Evolutionary conservation across 2,329 filamentous ascomycete genomes (phyloP).

Genomic region (Claviceps pusilla): DNA sequence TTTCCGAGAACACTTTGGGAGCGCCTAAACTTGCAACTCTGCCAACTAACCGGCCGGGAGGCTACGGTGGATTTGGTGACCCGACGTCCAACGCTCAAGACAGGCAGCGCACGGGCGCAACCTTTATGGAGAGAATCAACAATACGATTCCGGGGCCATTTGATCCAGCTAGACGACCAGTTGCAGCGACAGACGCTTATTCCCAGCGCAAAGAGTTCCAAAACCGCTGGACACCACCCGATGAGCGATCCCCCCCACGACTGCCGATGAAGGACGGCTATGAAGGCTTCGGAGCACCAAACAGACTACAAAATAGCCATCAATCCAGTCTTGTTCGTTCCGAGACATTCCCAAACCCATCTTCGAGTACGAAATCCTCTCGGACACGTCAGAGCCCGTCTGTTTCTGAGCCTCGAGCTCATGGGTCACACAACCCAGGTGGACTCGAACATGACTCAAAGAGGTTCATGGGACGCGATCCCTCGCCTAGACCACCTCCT

Average conservation of each 20-base stretch:
- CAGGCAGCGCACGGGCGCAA: conserved; percentile 12
- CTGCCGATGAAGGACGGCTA: conserved; percentile 38
- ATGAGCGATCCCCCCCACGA: conserved; percentile 16
- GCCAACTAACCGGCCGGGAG: conserved; percentile 22
- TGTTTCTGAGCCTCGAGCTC: conserved; percentile 28
- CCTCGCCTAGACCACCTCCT: conserved; percentile 37
- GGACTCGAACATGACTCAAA: conserved; percentile 13
- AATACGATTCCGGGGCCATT: conserved; percentile 53
- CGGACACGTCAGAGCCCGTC: conserved; percentile 27
- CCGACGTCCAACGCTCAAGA: conserved; percentile 1
- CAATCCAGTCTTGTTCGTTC: conserved; percentile 28
- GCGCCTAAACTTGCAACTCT: not conserved
- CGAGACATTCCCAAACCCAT: conserved; percentile 36
- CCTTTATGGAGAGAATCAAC: conserved; percentile 47
- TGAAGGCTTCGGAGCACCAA: conserved; percentile 40
- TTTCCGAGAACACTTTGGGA: conserved; percentile 1
- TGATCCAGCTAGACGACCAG: conserved; percentile 28
- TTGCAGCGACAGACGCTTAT: conserved; percentile 20
- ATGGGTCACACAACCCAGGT: conserved; percentile 14
- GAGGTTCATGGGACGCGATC: conserved; percentile 33
- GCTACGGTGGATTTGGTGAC: conserved; percentile 31
- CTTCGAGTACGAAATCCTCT: conserved; percentile 22
- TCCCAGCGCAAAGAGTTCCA: conserved; percentile 17
- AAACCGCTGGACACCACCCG: conserved; percentile 7
- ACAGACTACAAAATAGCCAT: conserved; percentile 21